Evolutionary conservation across 257 asterid species (phyloP), one percentile per base, ranked within the genome.

Genomic region (Coffea eugenioides): DNA sequence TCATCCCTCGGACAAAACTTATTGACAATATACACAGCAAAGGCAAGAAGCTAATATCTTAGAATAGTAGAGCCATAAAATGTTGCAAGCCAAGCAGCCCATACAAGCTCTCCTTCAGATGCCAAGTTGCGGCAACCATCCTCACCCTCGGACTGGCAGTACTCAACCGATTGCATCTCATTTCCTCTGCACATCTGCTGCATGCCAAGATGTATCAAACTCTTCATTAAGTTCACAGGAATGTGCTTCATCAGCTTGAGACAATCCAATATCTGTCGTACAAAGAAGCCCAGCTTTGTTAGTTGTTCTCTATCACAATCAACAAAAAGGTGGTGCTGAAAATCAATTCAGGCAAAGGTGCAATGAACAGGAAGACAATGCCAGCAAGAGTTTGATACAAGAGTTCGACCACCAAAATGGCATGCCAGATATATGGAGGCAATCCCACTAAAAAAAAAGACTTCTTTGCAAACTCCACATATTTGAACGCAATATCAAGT

Each of bases 201-300:
- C 52, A 56, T 16, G 49, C 49, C n/a, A 59, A 49, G 27, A 56
- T 51, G 31, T 23, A 48, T 10, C 69, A 64, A n/a, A 5, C 66
- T 73, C 66, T 27, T 27, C 74, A 41, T 41, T 69, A 15, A 41
- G 74, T 69, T 69, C 74, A 69, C 15, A 20, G 14, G 74, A n/a
- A 27, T 69, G 8, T 56, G 23, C 74, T 41, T 31, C 74, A 69
- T 27, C 74, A 21, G 73, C 45, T 15, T 46, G 12, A 36, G n/a
- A 14, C 73, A 39, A 36, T n/a, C 11, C 73, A 69, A 39, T 67
- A 67, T 65, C 20, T 5, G 12, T 34, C 0, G 12, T 21, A 59
- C 31, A 21, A 59, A 59, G 13, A 59, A 20, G 45, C 39, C 49
- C 2, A n/a, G 49, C n/a, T 16, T 3, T 34, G n/a, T 68, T n/a